Evolutionary conservation across 257 asterid genomes (phyloP).

Genomic region (Orobanche coerulescens): DNA sequence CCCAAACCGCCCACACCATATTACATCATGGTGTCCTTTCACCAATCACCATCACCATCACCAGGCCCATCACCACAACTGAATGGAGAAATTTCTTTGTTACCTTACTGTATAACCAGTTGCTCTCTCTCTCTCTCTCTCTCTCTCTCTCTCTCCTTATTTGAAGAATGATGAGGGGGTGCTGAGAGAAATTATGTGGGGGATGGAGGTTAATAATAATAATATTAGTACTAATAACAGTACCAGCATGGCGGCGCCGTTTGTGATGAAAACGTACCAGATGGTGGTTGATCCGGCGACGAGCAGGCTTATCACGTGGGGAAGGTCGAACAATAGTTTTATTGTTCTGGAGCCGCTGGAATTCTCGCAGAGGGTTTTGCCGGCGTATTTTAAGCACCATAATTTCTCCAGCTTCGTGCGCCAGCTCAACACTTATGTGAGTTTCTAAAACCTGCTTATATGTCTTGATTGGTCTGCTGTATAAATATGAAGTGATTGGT

Average conservation of each 20-base stretch:
- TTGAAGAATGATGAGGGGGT: not conserved
- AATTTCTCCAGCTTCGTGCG: conserved; percentile 94
- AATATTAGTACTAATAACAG: not conserved
- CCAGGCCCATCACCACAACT: conserved; percentile 23
- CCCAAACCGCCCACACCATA: conserved; percentile 19
- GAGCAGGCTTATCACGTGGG: conserved; percentile 54
- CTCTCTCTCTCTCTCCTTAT: not conserved
- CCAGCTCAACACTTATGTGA: conserved; percentile 85
- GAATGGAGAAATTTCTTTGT: conserved; percentile 11
- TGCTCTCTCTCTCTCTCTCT: not conserved
- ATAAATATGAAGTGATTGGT: not conserved
- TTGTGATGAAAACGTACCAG: conserved; percentile 76
- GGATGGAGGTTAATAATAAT: conserved; percentile 34
- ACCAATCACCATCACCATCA: too few species aligned
- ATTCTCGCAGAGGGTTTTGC: conserved; percentile 61
- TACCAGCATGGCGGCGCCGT: conserved; percentile 43
- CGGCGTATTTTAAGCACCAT: conserved; percentile 72
- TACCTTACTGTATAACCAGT: not conserved
- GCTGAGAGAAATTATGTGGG: conserved; percentile 21
- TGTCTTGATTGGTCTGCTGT: not conserved
- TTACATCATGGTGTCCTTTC: conserved; percentile 26
- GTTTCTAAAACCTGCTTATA: conserved; percentile 16
- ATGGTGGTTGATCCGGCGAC: conserved; percentile 72
- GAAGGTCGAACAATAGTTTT: conserved; percentile 54
- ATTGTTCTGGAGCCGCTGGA: conserved; percentile 59